Evolutionary conservation across 352 stramenopile genomes (phyloP), one percentile per base, ranked within the genome.

Genomic region (Lagenidium giganteum): DNA sequence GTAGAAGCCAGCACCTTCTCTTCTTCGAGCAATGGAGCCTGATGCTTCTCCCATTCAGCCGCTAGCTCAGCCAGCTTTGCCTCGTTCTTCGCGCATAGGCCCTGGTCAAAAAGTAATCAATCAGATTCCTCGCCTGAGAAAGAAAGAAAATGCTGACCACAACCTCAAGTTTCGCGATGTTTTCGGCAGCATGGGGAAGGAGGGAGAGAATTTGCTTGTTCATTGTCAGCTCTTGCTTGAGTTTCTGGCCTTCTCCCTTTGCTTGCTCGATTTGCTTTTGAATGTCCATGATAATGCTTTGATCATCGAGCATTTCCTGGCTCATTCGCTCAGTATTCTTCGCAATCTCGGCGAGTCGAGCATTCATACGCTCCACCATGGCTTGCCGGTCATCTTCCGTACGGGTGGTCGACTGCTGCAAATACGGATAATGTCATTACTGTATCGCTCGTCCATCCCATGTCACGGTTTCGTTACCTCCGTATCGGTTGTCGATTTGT

Each of bases 81-180:
- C 12, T 64, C 50, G 12, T 75, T 83, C 39, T 55, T 65, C 9
- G 43, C 51, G 48, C 78, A 92, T 49, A 87, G 69, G 8, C 35
- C 41, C 67, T 80, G 36, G 3, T 29, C 0, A 21, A 16, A 4
- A 4, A 5, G 22, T 14, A 33, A 42, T 45, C 4, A 45, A 49
- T 18, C n/a, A 8, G 3, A 48, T 28, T 34, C 32, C 11, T 18
- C 32, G 11, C 11, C 32, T 20, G 32, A 13, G 16, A 20, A 38
- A 38, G 16, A 11, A 40, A 27, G n/a, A 49, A 25, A 24, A 47
- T 18, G 32, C n/a, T 13, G 20, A 23, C 5, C 23, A 32, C 51
- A 20, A 76, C 62, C 44, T 93, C 57, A 0, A 95, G 51, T 31
- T 83, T 91, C 5, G 39, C 54, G 28, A 93, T 82, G 28, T 93